Percentiles rank a stretch among this genome's conserved stretches.
phyloP scores from a whole-genome alignment of 169 alveolate species.

The Besnoitia besnoiti region DNA sequence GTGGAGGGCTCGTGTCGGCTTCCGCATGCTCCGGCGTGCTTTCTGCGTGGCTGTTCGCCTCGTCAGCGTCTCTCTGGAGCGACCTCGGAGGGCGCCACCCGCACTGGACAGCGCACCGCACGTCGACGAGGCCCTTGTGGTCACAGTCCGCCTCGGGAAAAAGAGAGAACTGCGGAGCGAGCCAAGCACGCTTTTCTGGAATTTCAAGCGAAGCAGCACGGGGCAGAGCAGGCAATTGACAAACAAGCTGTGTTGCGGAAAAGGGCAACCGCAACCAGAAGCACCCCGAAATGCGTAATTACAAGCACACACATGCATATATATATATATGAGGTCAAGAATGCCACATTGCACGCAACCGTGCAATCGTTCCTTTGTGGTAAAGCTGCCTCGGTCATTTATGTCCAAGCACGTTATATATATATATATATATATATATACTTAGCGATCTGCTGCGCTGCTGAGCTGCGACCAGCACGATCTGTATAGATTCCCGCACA shows the following conservation, averaged over 20 bases:
- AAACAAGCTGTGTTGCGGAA: not conserved
- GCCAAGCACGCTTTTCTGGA: not conserved
- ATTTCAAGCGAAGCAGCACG: not conserved
- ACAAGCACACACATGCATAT: not conserved
- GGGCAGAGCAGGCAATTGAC: not conserved
- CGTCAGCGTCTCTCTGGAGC: not conserved
- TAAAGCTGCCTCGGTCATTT: not conserved
- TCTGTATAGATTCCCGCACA: no score
- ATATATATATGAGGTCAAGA: no score
- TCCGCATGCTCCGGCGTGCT: not conserved
- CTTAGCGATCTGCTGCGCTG: no score
- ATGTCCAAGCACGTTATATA: not conserved
- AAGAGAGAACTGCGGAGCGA: conserved; percentile 15
- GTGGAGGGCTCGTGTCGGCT: not conserved
- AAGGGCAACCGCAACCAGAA: not conserved
- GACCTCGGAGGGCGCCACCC: not conserved
- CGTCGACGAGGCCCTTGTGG: not conserved
- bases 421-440: not conserved
- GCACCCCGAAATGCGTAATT: not conserved
- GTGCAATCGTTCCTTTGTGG: no score
- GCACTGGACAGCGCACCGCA: conserved; percentile 5
- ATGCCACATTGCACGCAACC: no score
- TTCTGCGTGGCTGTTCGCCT: not conserved
- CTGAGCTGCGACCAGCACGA: no score
- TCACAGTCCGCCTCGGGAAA: not conserved